Base-by-base conservation (phyloP, 768 basidiomycete genomes). In the Lentinula lateritia region DNA sequence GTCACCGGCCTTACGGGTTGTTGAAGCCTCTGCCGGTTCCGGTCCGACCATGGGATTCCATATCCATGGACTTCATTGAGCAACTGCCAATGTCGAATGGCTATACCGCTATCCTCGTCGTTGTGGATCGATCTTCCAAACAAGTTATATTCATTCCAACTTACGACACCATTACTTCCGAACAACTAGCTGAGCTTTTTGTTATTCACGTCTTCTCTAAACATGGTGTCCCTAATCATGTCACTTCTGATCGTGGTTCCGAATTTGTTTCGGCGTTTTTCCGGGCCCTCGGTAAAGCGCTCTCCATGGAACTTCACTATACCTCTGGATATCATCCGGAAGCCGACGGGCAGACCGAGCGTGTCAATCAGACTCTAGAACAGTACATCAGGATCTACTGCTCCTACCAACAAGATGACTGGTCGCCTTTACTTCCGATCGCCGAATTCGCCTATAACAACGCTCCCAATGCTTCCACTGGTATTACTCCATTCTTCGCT, bases 401-500 rank as follows among this genome's bases (percentile, higher is more conserved):
- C 46, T 54, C 63, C 36, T 69, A 69, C 45, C 63, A 69, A 34
- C 69, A 72, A 42, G 62, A 68, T 60, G 61, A 72, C 41, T 74
- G 73, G 73, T 39, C 64, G 0, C 20, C 61, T 3, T 63, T 66
- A 3, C 61, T 73, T 0, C 65, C 68, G 15, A 62, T 66, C 13
- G 66, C 71, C 0, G 70, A 73, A 41, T 73, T 73, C 50, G 65
- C 69, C 4, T 72, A 68, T 63, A 73, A 73, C 61, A 69, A 70
- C 45, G 45, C 68, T 23, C 58, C 63, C 6, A 65, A 67, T 42
- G 45, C 69, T 0, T 64, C 70, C 4, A 73, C 70, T 34, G 61
- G 66, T 2, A 52, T 67, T n/a, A 64, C 70, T 34, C 71, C 68
- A 0, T 72, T 73, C 64, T 71, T 66, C n/a, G 63, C 68, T 1